phyloP scores from a whole-genome alignment of 176 grass and related monocot genomes.

The Aechmea fasciata region DNA sequence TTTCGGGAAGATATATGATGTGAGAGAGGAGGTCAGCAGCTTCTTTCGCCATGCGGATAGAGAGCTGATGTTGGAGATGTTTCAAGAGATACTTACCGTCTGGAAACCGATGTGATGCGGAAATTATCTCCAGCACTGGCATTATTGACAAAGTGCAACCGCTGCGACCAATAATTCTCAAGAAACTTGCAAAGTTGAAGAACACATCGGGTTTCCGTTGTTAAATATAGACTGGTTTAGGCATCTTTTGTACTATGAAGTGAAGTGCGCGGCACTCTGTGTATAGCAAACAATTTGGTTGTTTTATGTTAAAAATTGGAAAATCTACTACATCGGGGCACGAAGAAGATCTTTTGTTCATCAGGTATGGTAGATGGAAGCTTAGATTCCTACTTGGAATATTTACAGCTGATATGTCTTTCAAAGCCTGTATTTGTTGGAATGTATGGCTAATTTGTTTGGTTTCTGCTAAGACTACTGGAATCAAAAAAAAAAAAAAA shows the following conservation, averaged over 20 bases:
- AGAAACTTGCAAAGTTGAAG: neutral
- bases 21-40: conserved; percentile 52
- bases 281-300: too few species aligned
- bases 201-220: neutral
- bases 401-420: too few species aligned
- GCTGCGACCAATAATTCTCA: neutral
- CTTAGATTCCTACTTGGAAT: too few species aligned
- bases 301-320: too few species aligned
- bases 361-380: too few species aligned
- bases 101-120: conserved; percentile 56
- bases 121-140: neutral
- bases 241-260: neutral
- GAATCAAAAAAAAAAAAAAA: too few species aligned
- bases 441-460: too few species aligned
- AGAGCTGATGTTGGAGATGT: conserved; percentile 82
- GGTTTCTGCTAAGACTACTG: too few species aligned
- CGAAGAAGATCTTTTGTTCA: too few species aligned
- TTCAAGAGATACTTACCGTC: conserved; percentile 56
- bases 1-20: conserved; percentile 83
- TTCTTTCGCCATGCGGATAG: conserved; percentile 69
- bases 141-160: neutral
- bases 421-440: too few species aligned
- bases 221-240: neutral
- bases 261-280: neutral
- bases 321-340: too few species aligned